Conservation (phyloP, 2,329 filamentous ascomycete species). For the Xylariales sp. region DNA sequence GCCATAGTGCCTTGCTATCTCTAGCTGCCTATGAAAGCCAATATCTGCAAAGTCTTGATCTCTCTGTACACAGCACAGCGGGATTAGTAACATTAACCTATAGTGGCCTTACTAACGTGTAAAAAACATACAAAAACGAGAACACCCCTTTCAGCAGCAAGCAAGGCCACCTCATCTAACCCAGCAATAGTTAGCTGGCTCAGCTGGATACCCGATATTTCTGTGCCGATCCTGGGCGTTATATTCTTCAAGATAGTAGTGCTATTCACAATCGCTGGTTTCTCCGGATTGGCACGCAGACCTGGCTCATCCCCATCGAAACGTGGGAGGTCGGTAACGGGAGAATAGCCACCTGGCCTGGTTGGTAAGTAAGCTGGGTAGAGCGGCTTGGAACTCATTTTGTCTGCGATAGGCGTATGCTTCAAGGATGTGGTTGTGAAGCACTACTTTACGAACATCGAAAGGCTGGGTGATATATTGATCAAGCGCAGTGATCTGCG, state of each 20-base stretch:
- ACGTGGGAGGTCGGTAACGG: constrained; percentile 16
- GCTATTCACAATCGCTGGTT: constrained; percentile 14
- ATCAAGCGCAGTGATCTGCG: no score
- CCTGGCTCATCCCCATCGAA: constrained; percentile 27
- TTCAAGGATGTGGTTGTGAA: no score
- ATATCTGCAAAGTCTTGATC: constrained; percentile 27
- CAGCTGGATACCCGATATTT: constrained; percentile 24
- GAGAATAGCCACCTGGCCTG: constrained; percentile 23
- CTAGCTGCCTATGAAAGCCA: constrained; percentile 23
- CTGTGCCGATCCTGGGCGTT: constrained; percentile 22
- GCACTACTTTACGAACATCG: no score
- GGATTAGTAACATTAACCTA: no score
- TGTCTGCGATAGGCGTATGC: no score
- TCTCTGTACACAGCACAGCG: constrained; percentile 11
- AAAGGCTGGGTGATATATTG: no score
- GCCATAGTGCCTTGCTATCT: constrained; percentile 24
- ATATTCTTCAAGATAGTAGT: constrained; percentile 15
- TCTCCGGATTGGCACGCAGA: constrained; percentile 20
- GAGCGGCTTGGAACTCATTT: constrained; percentile 20
- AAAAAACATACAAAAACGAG: constrained; percentile 20
- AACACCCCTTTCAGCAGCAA: constrained; percentile 25
- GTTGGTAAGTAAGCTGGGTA: constrained; percentile 28
- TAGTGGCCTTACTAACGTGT: background rate
- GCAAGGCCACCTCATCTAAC: constrained; percentile 23
- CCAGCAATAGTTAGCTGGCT: constrained; percentile 17